Percentiles rank a stretch among this genome's conserved stretches.
Conservation (phyloP, 2,329 filamentous ascomycete species). For the Fusarium keratoplasticum region DNA sequence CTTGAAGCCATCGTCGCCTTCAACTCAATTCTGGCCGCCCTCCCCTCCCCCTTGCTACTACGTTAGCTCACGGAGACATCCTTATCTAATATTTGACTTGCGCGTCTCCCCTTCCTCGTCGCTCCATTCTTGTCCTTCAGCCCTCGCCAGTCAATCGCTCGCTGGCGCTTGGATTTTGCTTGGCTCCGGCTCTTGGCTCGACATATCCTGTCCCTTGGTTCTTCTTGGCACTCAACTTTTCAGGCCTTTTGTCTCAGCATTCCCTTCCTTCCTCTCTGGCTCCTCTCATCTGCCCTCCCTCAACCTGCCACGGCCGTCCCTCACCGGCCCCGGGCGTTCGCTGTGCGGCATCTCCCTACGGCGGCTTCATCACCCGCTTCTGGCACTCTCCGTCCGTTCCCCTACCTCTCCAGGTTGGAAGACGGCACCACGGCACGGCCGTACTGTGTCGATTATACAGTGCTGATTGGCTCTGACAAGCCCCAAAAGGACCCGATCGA, state of each 20-base stretch:
- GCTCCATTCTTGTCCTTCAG: constrained; percentile 3
- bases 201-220: constrained; percentile 35
- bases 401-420: background rate
- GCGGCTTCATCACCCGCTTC: background rate
- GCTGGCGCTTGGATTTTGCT: constrained; percentile 30
- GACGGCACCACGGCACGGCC: constrained; percentile 14
- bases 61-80: background rate
- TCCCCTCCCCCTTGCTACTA: background rate
- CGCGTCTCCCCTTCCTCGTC: background rate
- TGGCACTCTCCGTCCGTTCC: constrained; percentile 15
- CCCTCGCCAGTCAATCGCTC: constrained; percentile 8
- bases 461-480: constrained; percentile 17
- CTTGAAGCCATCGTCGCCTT: constrained; percentile 1
- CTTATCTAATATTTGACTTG: constrained; percentile 6
- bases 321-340: constrained; percentile 5
- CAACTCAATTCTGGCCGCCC: constrained; percentile 13
- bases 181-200: constrained; percentile 35
- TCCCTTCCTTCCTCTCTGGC: constrained; percentile 20
- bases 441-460: constrained; percentile 35
- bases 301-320: constrained; percentile 18
- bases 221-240: constrained; percentile 26
- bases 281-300: constrained; percentile 8
- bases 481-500: constrained; percentile 26
- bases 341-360: constrained; percentile 15
- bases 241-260: constrained; percentile 29